Percentiles rank a stretch among this genome's conserved stretches.
Evolutionary conservation across 805 yeast genomes (phyloP).

Genomic region (Wickerhamomyces alni): DNA sequence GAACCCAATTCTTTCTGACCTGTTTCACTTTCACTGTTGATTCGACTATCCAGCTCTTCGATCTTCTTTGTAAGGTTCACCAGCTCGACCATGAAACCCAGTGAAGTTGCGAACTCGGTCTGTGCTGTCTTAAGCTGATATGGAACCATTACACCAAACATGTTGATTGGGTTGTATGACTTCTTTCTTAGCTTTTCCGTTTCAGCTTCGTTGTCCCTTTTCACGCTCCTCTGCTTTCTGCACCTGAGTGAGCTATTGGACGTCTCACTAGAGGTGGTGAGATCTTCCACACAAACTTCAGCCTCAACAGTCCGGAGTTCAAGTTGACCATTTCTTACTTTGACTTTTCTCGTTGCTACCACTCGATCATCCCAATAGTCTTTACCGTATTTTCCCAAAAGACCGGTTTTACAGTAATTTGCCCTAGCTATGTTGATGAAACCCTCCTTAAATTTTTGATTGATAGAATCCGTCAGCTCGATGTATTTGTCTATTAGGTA

Average conservation of each 20-base stretch:
- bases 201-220: not conserved
- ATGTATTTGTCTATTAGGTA: conserved; percentile 11
- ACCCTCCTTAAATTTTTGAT: conserved; percentile 23
- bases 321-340: not conserved
- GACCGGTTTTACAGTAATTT: conserved; percentile 29
- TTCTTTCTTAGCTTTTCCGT: conserved; percentile 1
- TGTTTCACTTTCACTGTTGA: not conserved
- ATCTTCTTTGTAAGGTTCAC: conserved; percentile 2
- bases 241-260: conserved; percentile 3
- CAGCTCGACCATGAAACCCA: conserved; percentile 14
- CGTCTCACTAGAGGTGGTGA: too few relatives aligned
- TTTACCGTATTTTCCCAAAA: conserved; percentile 30
- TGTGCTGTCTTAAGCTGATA: conserved; percentile 33
- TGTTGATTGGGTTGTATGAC: conserved; percentile 31
- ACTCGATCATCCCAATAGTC: conserved; percentile 35
- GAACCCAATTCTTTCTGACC: not conserved
- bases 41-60: not conserved
- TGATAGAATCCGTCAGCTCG: conserved; percentile 1
- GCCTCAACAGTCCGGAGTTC: not conserved
- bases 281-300: not conserved
- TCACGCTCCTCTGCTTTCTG: conserved; percentile 4
- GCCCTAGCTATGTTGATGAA: conserved; percentile 40
- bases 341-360: conserved; percentile 18
- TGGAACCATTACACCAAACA: conserved; percentile 46
- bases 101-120: conserved; percentile 27